Percentiles rank a stretch among this genome's conserved stretches.
Conservation (phyloP, 2,329 filamentous ascomycete species). For the Botrytis squamosa region DNA sequence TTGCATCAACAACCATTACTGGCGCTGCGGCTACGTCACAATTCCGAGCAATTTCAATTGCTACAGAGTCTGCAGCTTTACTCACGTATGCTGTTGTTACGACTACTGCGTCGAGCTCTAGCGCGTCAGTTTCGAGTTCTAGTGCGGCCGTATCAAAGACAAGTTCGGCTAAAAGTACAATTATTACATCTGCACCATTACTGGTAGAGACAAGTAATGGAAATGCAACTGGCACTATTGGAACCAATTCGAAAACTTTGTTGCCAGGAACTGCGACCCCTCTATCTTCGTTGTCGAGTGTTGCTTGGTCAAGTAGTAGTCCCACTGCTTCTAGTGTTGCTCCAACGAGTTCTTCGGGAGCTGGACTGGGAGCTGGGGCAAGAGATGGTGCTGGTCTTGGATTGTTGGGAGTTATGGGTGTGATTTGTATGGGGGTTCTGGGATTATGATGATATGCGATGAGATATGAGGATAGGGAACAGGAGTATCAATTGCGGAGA, state of each 20-base stretch:
- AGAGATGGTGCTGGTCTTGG: no score
- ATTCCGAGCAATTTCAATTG: conserved; percentile 24
- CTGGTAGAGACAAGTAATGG: neutral
- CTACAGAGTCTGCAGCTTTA: conserved; percentile 18
- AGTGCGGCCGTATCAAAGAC: neutral
- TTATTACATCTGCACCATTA: neutral
- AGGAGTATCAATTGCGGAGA: neutral
- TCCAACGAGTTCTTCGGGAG: neutral
- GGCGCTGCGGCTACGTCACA: conserved; percentile 20
- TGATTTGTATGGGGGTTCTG: neutral
- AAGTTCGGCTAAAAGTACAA: neutral
- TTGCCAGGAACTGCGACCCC: neutral
- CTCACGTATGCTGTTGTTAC: conserved; percentile 23
- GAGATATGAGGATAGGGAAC: neutral
- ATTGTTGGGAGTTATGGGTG: neutral
- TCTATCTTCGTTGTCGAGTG: neutral
- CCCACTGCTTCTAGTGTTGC: neutral
- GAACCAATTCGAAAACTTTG: neutral
- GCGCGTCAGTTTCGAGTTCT: neutral
- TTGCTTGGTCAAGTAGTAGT: neutral
- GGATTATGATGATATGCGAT: neutral
- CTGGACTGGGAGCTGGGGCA: neutral
- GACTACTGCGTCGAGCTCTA: neutral
- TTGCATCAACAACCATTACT: conserved; percentile 20
- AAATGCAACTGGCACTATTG: neutral